Evolutionary conservation across 106 monocot genomes (phyloP), one percentile per base, ranked within the genome.

Genomic region (Apostasia ramifera): DNA sequence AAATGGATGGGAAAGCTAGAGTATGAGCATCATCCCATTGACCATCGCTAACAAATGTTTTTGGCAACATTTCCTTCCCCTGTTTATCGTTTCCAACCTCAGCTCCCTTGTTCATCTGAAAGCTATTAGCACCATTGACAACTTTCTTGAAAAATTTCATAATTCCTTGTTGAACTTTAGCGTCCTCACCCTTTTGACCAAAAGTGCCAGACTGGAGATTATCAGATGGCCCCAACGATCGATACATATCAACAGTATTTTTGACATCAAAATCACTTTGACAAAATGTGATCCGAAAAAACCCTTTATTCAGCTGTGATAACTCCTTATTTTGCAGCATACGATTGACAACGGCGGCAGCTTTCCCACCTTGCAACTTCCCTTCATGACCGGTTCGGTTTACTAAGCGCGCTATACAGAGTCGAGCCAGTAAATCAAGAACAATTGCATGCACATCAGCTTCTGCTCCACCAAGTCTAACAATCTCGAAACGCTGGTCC

Each of bases 91-190:
- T 56, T n/a, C 61, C 40, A 52, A 62, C 53, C 56, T 73, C 71
- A 59, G 53, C 59, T 67, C 6, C 64, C n/a, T 67, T 77, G 48
- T 48, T 57, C 66, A 61, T 8, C 15, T 64, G 47, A 37, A 51
- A 55, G 47, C 61, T 15, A 41, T 41, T 74, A 67, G 42, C 71
- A 74, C 59, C 63, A 52, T 70, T 66, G 55, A 85, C 84, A 8
- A 86, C 66, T 81, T 90, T 92, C 84, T 92, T 97, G 14, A 97
- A 62, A 81, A 90, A 97, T 66, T 80, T 92, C 92, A 90, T 87
- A 72, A 97, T 97, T 6, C 85, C 92, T 73, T 85, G 81, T 66
- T 97, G 97, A 39, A 92, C 89, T 74, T 87, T 92, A 7, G 82
- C 46, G 69, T 92, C 86, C 37, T 45, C 63, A 76, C 61, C 81